Evolutionary conservation across 2,329 filamentous ascomycete species (phyloP).

Genomic region (Pyrenochaeta sp.): DNA sequence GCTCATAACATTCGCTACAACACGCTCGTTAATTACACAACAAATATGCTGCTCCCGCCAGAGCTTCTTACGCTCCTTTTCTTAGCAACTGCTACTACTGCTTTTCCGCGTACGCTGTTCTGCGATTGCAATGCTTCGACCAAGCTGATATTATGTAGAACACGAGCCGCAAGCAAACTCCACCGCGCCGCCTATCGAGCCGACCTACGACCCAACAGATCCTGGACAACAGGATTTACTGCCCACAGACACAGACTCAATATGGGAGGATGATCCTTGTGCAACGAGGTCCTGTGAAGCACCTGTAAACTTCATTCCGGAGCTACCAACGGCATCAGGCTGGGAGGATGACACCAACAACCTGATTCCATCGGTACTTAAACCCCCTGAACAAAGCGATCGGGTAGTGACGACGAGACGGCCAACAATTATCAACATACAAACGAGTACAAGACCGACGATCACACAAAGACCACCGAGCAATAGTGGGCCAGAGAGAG

Average conservation of each 20-base stretch:
- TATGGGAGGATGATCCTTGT: not conserved
- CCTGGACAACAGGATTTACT: not conserved
- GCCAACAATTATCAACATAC: constrained; percentile 25
- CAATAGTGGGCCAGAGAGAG: not conserved
- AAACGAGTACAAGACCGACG: constrained; percentile 16
- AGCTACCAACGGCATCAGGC: constrained; percentile 21
- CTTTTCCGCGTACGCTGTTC: constrained; percentile 18
- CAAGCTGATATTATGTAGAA: constrained; percentile 9
- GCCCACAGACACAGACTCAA: not conserved
- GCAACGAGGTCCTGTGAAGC: not conserved
- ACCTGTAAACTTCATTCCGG: constrained; percentile 5
- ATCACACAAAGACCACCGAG: not conserved
- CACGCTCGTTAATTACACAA: not conserved
- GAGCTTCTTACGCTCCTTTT: constrained; percentile 25
- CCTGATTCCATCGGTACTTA: constrained; percentile 1
- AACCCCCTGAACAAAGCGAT: constrained; percentile 7
- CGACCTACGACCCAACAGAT: not conserved
- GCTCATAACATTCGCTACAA: not conserved
- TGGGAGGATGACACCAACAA: constrained; percentile 15
- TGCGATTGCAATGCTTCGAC: not conserved
- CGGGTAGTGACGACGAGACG: constrained; percentile 21
- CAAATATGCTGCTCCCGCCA: constrained; percentile 19
- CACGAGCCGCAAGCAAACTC: constrained; percentile 4
- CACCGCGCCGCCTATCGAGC: constrained; percentile 2
- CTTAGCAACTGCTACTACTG: constrained; percentile 13